Percentiles rank a stretch among this genome's conserved stretches.
These are phyloP conservation scores for Cruciata laevipes DNA, from an alignment of 257 asterid genomes.

Conservation along the genomic window DNA sequence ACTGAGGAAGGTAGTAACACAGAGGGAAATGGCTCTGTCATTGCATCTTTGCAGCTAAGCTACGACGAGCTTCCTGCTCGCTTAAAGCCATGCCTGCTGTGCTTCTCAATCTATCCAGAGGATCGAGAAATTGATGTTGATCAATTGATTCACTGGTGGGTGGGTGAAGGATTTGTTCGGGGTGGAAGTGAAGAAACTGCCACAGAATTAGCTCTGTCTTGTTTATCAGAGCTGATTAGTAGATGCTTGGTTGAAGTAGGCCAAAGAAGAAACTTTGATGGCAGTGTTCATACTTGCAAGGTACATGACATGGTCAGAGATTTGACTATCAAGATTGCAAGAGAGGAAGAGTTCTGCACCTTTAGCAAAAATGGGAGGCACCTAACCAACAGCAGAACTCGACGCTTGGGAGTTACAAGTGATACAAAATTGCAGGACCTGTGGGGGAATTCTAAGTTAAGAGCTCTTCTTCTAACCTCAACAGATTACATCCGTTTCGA, in stretches of 20 bases:
- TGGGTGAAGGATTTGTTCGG: conserved; percentile 28
- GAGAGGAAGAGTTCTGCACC: conserved; percentile 18
- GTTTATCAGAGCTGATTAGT: conserved; percentile 19
- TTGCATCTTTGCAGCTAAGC: conserved; percentile 25
- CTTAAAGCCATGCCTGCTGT: conserved; percentile 20
- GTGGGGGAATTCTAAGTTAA: conserved; percentile 17
- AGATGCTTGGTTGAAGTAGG: conserved; percentile 23
- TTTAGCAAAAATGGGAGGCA: conserved; percentile 11
- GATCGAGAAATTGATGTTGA: conserved; percentile 21
- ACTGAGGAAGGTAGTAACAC: not conserved
- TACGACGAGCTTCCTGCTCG: conserved; percentile 30
- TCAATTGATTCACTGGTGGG: conserved; percentile 23
- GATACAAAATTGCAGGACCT: conserved; percentile 16
- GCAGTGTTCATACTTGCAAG: conserved; percentile 21
- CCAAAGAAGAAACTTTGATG: conserved; percentile 19
- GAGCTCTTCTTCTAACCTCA: conserved; percentile 21
- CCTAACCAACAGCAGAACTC: conserved; percentile 10
- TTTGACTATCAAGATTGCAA: conserved; percentile 18
- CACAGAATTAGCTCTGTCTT: conserved; percentile 14
- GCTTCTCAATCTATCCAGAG: conserved; percentile 28
- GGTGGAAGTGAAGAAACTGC: conserved; percentile 14
- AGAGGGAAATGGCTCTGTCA: conserved; percentile 9
- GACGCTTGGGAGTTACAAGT: conserved; percentile 20
- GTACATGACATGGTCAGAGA: conserved; percentile 27
- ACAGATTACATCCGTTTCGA: conserved; percentile 14